A percentile compares a stretch with the other conserved stretches of the same genome.
Conservation (phyloP, 176 grass and related monocot genomes). For the Poa pratensis region DNA sequence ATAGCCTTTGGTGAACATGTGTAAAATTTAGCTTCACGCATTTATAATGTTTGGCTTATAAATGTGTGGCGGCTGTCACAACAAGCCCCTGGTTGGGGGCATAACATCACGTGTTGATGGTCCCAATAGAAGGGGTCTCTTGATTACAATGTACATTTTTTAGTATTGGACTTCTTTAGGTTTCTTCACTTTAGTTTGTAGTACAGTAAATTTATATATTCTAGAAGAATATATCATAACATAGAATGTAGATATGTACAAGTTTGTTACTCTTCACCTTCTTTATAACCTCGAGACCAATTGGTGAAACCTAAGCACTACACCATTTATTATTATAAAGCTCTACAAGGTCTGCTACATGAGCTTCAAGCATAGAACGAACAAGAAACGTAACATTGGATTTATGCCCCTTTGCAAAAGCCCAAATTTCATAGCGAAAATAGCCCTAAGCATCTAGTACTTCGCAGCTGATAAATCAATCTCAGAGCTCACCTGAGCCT, state of each 20-base stretch:
- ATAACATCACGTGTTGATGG: background rate
- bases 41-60: background rate
- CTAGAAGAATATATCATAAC: background rate
- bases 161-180: background rate
- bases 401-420: background rate
- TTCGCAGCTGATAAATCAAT: background rate
- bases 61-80: background rate
- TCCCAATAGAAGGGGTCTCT: background rate
- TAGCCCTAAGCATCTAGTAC: background rate
- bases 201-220: background rate
- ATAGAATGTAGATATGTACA: background rate
- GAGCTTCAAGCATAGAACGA: background rate
- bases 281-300: background rate
- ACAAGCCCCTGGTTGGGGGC: background rate
- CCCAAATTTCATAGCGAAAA: conserved; percentile 4
- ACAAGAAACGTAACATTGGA: background rate
- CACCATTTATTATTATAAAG: background rate
- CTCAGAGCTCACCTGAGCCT: background rate
- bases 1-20: background rate
- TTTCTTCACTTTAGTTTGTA: background rate
- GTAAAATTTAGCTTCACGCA: background rate
- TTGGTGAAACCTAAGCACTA: background rate
- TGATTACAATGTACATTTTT: background rate
- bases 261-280: background rate
- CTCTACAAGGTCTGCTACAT: background rate